phyloP scores from a whole-genome alignment of 2,329 filamentous ascomycete genomes.

The Penicillium sp. region DNA sequence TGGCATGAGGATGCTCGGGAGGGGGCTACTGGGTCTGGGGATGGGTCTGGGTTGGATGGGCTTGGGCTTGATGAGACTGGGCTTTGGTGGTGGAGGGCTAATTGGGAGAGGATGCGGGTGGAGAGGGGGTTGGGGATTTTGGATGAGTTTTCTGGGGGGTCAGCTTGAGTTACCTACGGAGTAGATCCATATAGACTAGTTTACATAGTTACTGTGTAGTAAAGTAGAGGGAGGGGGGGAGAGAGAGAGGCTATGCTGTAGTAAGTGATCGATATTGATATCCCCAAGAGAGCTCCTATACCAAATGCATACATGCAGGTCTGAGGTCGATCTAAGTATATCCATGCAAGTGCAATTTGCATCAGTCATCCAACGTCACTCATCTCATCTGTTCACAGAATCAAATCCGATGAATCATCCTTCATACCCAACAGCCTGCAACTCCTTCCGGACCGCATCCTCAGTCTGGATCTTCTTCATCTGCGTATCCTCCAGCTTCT shows the following conservation, averaged over 20 bases:
- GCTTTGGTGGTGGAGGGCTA: slow-evolving; percentile 16
- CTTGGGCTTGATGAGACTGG: slow-evolving; percentile 2
- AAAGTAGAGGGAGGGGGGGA: no score
- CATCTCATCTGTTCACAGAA: slow-evolving; percentile 2
- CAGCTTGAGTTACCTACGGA: no score
- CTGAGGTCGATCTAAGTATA: slow-evolving; percentile 7
- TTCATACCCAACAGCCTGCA: slow-evolving; percentile 59
- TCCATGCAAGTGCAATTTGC: slow-evolving; percentile 9
- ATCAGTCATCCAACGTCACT: slow-evolving; percentile 1
- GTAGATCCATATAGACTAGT: no score
- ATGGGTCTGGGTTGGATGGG: no score
- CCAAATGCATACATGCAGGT: slow-evolving; percentile 9
- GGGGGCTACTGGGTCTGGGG: no score
- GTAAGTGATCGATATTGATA: background rate
- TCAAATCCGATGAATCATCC: no score
- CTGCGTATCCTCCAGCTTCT: slow-evolving; percentile 97
- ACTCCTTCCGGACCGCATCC: slow-evolving; percentile 74
- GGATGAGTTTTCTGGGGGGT: slow-evolving; percentile 14
- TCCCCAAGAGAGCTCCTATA: slow-evolving; percentile 4
- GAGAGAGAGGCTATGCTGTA: background rate
- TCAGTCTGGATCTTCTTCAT: slow-evolving; percentile 97
- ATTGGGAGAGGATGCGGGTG: slow-evolving; percentile 9
- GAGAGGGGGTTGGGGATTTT: slow-evolving; percentile 4
- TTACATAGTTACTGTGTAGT: no score
- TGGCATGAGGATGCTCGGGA: slow-evolving; percentile 10